Evolutionary conservation across 2,329 filamentous ascomycete species (phyloP), one percentile per base, ranked within the genome.

Genomic region (Sphaceloma murrayae): DNA sequence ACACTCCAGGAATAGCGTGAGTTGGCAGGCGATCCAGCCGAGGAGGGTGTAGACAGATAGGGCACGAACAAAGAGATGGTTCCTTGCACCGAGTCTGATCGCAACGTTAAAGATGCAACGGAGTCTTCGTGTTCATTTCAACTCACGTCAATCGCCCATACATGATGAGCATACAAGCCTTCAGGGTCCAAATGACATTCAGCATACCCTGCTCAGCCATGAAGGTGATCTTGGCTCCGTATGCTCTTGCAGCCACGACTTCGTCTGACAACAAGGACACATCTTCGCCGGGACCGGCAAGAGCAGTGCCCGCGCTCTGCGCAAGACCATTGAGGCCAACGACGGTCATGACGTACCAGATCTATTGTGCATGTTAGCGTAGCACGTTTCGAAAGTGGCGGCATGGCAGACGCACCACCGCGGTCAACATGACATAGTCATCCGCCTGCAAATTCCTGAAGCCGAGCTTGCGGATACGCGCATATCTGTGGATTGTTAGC

Each of bases 381-480:
- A 46, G 26, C 27, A 34, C 26, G n/a, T n/a, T n/a, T 31, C 8
- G 21, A 14, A 14, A 3, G 3, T 14, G 22, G 16, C 16, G 16
- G 1, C 14, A 9, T 19, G 5, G 4, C 16, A 31, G 11, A 46
- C 29, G 32, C 29, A 47, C 30, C 11, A 44, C 27, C 9, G 48
- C 67, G 46, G 75, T 62, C 9, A 71, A 30, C 71, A 78, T 78
- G 16, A 74, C 59, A 53, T 68, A 75, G 53, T 79, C 75, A 51
- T 78, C 75, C 22, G 68, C 53, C 51, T 73, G 69, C n/a, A 75
- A 65, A 7, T 62, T 62, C 31, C 58, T 62, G 51, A 67, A 58
- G 29, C 45, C 40, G 8, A 47, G 34, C 31, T 49, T 49, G n/a
- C 45, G 34, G 14, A 31, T 40, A 6, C 48, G 38, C 5, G 48